Conservation (phyloP, 2,329 filamentous ascomycete genomes). For the Epichloe amarillans region DNA sequence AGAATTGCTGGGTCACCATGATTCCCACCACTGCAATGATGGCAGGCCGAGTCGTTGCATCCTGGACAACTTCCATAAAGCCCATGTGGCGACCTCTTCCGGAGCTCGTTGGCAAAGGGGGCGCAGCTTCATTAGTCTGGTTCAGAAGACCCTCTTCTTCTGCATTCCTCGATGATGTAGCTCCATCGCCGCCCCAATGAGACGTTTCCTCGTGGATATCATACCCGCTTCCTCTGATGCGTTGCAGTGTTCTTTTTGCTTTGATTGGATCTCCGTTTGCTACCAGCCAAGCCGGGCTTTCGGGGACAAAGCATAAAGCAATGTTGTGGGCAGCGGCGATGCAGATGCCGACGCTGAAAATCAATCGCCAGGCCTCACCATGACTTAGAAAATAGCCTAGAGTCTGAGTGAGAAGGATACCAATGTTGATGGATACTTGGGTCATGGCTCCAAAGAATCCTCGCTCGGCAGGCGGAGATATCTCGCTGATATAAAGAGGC, state of each 20-base stretch:
- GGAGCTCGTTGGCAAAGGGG: slow-evolving; percentile 1
- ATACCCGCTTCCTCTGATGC: slow-evolving; percentile 55
- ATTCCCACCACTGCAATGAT: slow-evolving; percentile 77
- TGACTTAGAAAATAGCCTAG: slow-evolving; percentile 80
- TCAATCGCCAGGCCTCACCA: slow-evolving; percentile 68
- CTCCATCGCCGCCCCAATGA: slow-evolving; percentile 38
- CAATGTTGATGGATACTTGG: slow-evolving; percentile 85
- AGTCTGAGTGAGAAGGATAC: slow-evolving; percentile 71
- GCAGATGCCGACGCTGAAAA: slow-evolving; percentile 58
- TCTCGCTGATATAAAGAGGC: slow-evolving; percentile 86
- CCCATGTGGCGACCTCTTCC: slow-evolving; percentile 30
- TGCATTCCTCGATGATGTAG: slow-evolving; percentile 20
- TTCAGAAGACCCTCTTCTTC: slow-evolving; percentile 62
- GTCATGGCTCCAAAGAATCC: slow-evolving; percentile 78
- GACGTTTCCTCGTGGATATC: slow-evolving; percentile 64
- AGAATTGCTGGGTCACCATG: slow-evolving; percentile 87
- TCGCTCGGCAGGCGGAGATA: slow-evolving; percentile 60
- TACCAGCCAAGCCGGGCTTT: slow-evolving; percentile 82
- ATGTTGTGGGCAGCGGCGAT: slow-evolving; percentile 55
- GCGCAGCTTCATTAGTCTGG: slow-evolving; percentile 12
- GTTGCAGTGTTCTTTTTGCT: slow-evolving; percentile 57
- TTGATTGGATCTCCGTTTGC: slow-evolving; percentile 45
- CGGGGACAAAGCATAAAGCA: slow-evolving; percentile 64
- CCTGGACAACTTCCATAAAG: slow-evolving; percentile 51
- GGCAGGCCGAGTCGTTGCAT: slow-evolving; percentile 56